phyloP scores from a whole-genome alignment of 345 rosid species.

The Ricinus communis region DNA sequence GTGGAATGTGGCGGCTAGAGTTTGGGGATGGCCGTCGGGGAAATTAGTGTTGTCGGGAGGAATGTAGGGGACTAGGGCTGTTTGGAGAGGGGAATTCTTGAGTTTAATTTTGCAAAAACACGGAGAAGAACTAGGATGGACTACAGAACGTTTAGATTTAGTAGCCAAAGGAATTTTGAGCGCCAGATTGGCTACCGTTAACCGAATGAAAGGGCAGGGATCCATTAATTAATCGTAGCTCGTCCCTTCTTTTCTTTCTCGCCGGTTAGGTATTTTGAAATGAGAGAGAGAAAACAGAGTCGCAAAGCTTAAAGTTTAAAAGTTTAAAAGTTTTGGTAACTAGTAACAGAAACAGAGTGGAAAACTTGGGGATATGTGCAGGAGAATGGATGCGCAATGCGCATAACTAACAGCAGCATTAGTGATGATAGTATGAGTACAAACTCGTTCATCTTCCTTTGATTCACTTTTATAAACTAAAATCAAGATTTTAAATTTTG shows the following conservation, averaged over 20 bases:
- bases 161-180: constrained; percentile 67
- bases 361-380: background rate
- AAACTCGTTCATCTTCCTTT: background rate
- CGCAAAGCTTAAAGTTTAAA: too few species aligned
- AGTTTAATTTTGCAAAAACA: constrained; percentile 84
- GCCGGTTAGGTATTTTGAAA: constrained; percentile 1
- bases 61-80: constrained; percentile 65
- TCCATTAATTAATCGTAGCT: constrained; percentile 46
- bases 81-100: constrained; percentile 57
- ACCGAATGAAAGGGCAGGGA: constrained; percentile 88
- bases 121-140: constrained; percentile 76
- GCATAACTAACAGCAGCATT: background rate
- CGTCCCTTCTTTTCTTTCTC: background rate
- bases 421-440: too few species aligned
- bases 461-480: too few species aligned
- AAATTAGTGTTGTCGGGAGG: constrained; percentile 38
- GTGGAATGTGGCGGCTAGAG: constrained; percentile 71
- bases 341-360: background rate
- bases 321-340: background rate
- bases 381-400: constrained; percentile 15
- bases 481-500: too few species aligned
- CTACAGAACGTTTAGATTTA: constrained; percentile 66
- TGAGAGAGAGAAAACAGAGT: background rate
- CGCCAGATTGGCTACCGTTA: constrained; percentile 68
- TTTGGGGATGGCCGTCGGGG: constrained; percentile 37